Conservation (phyloP, 2,329 filamentous ascomycete species). For the Colletotrichum endophyticum region DNA sequence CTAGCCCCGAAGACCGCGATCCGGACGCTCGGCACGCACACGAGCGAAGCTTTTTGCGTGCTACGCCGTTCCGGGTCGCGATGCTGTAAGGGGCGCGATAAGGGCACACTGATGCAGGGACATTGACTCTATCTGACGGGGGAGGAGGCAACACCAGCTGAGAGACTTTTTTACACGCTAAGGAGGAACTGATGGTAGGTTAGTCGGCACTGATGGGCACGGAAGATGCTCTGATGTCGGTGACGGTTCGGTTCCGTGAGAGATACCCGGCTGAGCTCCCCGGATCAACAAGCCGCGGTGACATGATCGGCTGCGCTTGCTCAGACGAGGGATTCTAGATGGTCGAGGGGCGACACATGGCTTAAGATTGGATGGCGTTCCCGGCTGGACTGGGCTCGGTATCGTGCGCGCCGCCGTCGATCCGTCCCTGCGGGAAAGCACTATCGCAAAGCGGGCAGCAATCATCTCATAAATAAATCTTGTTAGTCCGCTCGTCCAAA, state of each 20-base stretch:
- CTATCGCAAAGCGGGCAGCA: background rate
- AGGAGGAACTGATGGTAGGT: background rate
- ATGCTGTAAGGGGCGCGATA: background rate
- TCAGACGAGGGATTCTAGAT: background rate
- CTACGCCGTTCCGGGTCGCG: background rate
- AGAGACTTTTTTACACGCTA: background rate
- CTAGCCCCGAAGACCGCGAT: background rate
- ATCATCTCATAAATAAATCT: background rate
- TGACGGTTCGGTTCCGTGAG: background rate
- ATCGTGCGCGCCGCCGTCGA: background rate
- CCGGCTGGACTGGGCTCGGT: background rate
- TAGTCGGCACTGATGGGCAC: background rate
- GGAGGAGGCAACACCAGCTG: background rate
- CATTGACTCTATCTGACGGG: background rate
- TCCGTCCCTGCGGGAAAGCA: background rate
- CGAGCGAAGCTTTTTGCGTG: background rate
- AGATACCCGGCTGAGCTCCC: background rate
- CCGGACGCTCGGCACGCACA: background rate
- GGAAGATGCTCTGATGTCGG: background rate
- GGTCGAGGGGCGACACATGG: background rate
- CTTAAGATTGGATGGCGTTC: constrained; percentile 8
- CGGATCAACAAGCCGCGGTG: background rate
- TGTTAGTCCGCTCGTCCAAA: background rate
- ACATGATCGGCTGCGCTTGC: background rate
- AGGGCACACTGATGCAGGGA: background rate